Conservation (phyloP, 179 eudicot genomes). For the Camellia oleifera region DNA sequence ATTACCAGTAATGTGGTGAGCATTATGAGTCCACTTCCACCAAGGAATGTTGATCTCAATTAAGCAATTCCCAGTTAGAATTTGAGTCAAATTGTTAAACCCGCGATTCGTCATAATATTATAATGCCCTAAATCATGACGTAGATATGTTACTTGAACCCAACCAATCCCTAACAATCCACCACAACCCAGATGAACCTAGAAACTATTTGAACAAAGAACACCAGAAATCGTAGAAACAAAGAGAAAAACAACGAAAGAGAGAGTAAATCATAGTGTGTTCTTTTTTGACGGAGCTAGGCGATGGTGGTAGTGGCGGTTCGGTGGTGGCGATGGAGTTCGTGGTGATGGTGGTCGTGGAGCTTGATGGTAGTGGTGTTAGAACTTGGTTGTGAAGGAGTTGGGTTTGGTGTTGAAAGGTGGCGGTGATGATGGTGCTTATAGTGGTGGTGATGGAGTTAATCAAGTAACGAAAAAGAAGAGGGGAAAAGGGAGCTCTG, state of each 20-base stretch:
- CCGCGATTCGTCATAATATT: conserved; percentile 38
- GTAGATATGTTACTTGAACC: conserved; percentile 58
- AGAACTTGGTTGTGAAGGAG: no score
- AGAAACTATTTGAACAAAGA: conserved; percentile 24
- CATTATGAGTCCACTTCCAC: conserved; percentile 51
- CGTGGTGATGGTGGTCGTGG: no score
- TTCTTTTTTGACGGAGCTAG: conserved; percentile 29
- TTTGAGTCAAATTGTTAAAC: conserved; percentile 35
- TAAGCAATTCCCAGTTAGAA: conserved; percentile 39
- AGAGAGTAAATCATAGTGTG: conserved; percentile 30
- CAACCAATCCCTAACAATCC: conserved; percentile 49
- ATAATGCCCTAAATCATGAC: conserved; percentile 69
- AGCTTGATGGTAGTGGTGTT: no score
- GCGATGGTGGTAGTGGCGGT: no score
- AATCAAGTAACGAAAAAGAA: no score
- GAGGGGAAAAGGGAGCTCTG: no score
- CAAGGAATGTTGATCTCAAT: conserved; percentile 29
- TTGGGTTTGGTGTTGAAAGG: no score
- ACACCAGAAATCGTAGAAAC: conserved; percentile 29
- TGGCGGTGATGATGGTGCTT: no score
- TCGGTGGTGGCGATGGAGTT: no score
- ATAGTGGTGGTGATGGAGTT: no score
- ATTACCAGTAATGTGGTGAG: conserved; percentile 51
- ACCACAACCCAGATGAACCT: conserved; percentile 37
- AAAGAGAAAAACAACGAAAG: conserved; percentile 24